These are phyloP conservation scores for Graphiopsis chlorocephala DNA, from an alignment of 2,329 filamentous ascomycete species.

Conservation along the genomic window DNA sequence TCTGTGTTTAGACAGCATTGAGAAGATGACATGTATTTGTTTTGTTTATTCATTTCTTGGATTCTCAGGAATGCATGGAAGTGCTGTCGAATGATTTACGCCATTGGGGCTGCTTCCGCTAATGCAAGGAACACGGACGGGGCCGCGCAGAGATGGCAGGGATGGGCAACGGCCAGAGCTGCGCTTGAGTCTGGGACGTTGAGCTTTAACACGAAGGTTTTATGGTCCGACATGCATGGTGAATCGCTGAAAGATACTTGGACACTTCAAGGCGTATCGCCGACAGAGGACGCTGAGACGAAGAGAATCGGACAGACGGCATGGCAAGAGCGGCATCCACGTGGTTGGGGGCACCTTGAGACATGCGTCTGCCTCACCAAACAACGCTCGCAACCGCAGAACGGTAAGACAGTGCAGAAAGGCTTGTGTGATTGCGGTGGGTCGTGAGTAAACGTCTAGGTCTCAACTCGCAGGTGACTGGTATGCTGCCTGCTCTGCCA, in stretches of 20 bases:
- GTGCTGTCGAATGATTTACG: not conserved
- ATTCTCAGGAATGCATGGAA: constrained; percentile 2
- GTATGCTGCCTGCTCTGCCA: not conserved
- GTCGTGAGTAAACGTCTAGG: constrained; percentile 2
- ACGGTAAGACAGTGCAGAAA: constrained; percentile 2
- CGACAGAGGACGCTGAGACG: not conserved
- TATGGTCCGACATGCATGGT: not conserved
- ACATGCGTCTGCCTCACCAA: not conserved
- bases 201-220: not conserved
- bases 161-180: constrained; percentile 1
- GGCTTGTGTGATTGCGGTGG: not conserved
- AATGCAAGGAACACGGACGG: constrained; percentile 14
- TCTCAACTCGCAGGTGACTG: constrained; percentile 3
- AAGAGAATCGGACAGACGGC: not conserved
- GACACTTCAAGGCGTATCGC: not conserved
- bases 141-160: not conserved
- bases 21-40: not conserved
- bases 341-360: not conserved
- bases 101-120: not conserved
- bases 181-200: constrained; percentile 6
- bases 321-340: not conserved
- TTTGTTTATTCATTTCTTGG: not conserved
- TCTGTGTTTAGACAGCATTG: not conserved
- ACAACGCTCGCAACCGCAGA: not conserved
- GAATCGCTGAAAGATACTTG: not conserved